Percentiles rank a stretch among this genome's conserved stretches.
These are phyloP conservation scores for Ocimum tenuiflorum DNA, from an alignment of 257 asterid species.

Conservation along the genomic window DNA sequence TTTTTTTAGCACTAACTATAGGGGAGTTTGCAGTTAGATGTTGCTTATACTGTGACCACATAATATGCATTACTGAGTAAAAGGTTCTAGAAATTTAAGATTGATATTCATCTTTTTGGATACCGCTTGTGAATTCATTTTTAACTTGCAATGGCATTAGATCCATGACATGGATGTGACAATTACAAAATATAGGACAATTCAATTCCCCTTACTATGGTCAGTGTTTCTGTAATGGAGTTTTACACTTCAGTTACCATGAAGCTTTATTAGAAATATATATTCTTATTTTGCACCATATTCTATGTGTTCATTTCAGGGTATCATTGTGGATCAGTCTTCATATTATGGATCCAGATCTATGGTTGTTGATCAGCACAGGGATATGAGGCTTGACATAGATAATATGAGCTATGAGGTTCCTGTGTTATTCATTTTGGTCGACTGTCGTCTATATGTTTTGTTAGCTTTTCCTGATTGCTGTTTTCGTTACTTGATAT, in stretches of 20 bases:
- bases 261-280: not conserved
- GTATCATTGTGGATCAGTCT: slow-evolving; percentile 35
- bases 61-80: not conserved
- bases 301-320: slow-evolving; percentile 35
- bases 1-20: not conserved
- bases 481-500: not conserved
- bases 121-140: not conserved
- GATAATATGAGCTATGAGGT: slow-evolving; percentile 88
- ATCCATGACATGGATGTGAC: not conserved
- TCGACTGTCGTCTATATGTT: not conserved
- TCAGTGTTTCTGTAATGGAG: not conserved
- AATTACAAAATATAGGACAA: not conserved
- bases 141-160: not conserved
- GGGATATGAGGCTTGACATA: slow-evolving; percentile 71
- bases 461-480: not conserved
- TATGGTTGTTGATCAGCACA: slow-evolving; percentile 49
- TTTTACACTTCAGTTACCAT: not conserved
- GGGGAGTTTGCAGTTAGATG: not conserved
- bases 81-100: not conserved
- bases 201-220: too few relatives aligned
- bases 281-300: not conserved
- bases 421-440: not conserved
- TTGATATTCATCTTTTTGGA: not conserved
- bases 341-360: slow-evolving; percentile 48
- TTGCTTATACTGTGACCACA: not conserved